Base-by-base conservation (phyloP, 441 rosid genomes). In the Geranium incanum region DNA sequence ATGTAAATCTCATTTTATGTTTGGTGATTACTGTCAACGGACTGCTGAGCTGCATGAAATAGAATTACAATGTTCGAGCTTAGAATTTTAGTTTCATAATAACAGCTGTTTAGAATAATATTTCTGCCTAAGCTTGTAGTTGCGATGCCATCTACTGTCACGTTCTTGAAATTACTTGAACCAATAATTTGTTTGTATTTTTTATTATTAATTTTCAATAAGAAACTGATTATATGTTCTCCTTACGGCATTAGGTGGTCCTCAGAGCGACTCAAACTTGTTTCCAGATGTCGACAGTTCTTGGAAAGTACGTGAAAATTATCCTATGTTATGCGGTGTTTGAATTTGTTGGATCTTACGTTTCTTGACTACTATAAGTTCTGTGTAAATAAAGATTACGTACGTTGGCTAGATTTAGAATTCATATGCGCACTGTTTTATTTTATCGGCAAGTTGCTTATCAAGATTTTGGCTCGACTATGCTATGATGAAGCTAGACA, bases 231-330 rank as follows among this genome's bases (percentile, higher is more conserved):
- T 36, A 72, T 72, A 64, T 18, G 28, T 66, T 43, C 59, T 12
- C 48, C 81, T 66, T 77, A 33, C 77, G 81, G 67, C 71, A 55
- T 41, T 79, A 89, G 98, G 98, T 74, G 74, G 86, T 63, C 74
- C 76, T 81, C 89, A 87, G 66, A 82, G 69, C 60, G 92, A 86
- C 63, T 63, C 80, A 59, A 83, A 59, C 81, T 33, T 93, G 79
- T 93, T 93, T 78, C 98, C 98, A 43, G 76, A 88, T 8, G 89
- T 88, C 12, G 88, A 90, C 71, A 89, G 95, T 77, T 78, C 89
- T 73, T 93, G 98, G 97, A 93, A 89, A 74, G 98, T 93, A 88
- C 7, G 87, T 72, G 4, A 28, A 68, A 72, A 36, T 7, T 57
- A 0, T 75, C 67, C 69, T 68, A 11, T 76, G 33, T 37, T 11